Percentiles rank a stretch among this genome's conserved stretches.
Conservation (phyloP, 2,329 filamentous ascomycete genomes). For the Huntiella bhutanensis region DNA sequence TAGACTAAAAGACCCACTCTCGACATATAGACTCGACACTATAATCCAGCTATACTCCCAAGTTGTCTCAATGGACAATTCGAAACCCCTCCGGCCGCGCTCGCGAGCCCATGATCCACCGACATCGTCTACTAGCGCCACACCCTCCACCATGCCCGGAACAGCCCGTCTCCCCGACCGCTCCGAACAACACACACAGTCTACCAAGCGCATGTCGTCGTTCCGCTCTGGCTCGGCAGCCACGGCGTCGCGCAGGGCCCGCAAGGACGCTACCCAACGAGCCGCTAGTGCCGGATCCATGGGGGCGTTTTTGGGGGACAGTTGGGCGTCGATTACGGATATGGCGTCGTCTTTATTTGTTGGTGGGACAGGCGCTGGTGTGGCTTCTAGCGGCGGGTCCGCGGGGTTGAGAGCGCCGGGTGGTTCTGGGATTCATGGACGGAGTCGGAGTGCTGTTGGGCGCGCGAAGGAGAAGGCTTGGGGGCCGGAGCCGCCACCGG, state of each 20-base stretch:
- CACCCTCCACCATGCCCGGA: constrained; percentile 9
- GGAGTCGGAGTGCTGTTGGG: constrained; percentile 4
- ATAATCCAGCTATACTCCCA: not conserved
- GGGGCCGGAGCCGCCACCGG: constrained; percentile 29
- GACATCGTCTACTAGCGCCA: not conserved
- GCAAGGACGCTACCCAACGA: not conserved
- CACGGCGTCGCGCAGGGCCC: no score
- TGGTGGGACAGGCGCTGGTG: not conserved
- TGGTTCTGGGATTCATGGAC: not conserved
- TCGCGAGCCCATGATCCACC: not conserved
- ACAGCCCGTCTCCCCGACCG: constrained; percentile 9
- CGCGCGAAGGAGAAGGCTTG: constrained; percentile 19
- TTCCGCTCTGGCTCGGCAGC: not conserved
- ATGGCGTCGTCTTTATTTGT: constrained; percentile 9
- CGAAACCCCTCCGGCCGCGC: not conserved
- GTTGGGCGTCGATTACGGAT: constrained; percentile 11
- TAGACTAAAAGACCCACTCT: no score
- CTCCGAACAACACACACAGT: not conserved
- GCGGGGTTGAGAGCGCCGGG: not conserved
- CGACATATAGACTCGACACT: not conserved
- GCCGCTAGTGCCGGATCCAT: constrained; percentile 5
- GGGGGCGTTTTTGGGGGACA: constrained; percentile 9
- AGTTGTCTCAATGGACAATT: not conserved
- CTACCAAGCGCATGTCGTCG: constrained; percentile 1
- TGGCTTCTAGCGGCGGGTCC: no score